A percentile compares a stretch with the other conserved stretches of the same genome.
Evolutionary conservation across 192 early-diverging fungal genomes (phyloP).

Genomic region (Coemansia sp.): DNA sequence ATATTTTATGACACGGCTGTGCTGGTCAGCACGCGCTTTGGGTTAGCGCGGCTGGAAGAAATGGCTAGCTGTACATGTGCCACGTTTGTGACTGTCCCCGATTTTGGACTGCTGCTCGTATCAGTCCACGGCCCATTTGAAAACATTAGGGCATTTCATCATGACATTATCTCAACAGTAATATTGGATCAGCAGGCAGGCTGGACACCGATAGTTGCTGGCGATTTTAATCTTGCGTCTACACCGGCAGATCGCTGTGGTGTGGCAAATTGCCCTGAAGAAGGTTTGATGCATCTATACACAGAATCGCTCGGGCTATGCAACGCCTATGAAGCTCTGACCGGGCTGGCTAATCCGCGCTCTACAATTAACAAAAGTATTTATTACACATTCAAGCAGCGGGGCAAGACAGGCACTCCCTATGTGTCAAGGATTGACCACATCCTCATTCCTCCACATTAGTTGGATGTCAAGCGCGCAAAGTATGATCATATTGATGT

Average conservation of each 20-base stretch:
- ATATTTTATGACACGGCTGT: not conserved
- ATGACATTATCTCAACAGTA: not conserved
- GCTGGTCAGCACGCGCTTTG: not conserved
- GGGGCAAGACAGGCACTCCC: not conserved
- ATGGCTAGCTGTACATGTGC: not conserved
- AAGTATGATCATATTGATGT: not conserved
- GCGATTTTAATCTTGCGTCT: not conserved
- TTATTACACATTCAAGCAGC: not conserved
- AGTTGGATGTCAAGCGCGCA: not conserved
- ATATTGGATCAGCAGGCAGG: conserved; percentile 15
- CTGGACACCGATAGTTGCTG: conserved; percentile 41
- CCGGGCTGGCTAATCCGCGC: not conserved
- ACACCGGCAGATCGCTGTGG: not conserved
- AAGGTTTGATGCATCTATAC: not conserved
- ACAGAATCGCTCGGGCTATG: not conserved
- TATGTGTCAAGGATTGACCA: not conserved
- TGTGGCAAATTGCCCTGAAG: not conserved
- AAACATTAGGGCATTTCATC: not conserved
- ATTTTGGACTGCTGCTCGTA: not conserved
- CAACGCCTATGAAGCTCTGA: not conserved
- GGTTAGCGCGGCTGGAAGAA: too few relatives aligned
- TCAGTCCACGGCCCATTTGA: not conserved
- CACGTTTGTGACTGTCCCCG: not conserved
- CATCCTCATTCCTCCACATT: not conserved
- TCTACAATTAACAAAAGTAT: too few relatives aligned